Evolutionary conservation across 257 asterid species (phyloP), one percentile per base, ranked within the genome.

Genomic region (Lycium barbarum): DNA sequence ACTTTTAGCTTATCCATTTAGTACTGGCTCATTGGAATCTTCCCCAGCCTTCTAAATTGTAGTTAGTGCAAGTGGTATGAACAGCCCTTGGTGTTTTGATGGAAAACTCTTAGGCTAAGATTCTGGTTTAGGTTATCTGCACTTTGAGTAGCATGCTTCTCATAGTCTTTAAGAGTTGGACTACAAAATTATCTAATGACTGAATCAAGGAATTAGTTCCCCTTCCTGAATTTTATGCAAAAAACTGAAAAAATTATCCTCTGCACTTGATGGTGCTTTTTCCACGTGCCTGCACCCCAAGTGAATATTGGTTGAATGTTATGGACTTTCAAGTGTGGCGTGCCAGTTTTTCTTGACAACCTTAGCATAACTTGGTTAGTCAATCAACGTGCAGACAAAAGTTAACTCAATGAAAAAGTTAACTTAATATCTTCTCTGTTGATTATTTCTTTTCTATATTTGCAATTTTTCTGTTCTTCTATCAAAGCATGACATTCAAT

Each of bases 251-350:
- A 18, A 71, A 40, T 4, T 71, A 40, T 71, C 79, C 4, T 43
- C 57, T 18, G 79, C 79, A 40, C 5, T 17, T 43, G 36, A 71
- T 71, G 79, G 9, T 4, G 9, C 57, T 71, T 71, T 9, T 18
- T 3, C 55, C 79, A 9, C 18, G 43, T 43, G 35, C 79, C 79
- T 71, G 57, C 55, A 71, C 79, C 79, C 79, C 4, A 18, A 70
- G 33, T 26, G 57, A 71, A 71, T 71, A 43, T 40, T 40, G 79
- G 79, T 71, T 43, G 57, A 7, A 43, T 18, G 35, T 43, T n/a
- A 40, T 40, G 4, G 40, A 10, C 8, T 8, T 71, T 71, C 36
- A 40, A 70, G 55, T 18, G 9, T 71, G 36, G 43, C 9, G 17
- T 18, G 35, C 55, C 14, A 43, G 54, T 67, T 70, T 35, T 68